These are phyloP conservation scores for Alternaria conjuncta DNA, from an alignment of 2,329 filamentous ascomycete genomes.

Conservation along the genomic window DNA sequence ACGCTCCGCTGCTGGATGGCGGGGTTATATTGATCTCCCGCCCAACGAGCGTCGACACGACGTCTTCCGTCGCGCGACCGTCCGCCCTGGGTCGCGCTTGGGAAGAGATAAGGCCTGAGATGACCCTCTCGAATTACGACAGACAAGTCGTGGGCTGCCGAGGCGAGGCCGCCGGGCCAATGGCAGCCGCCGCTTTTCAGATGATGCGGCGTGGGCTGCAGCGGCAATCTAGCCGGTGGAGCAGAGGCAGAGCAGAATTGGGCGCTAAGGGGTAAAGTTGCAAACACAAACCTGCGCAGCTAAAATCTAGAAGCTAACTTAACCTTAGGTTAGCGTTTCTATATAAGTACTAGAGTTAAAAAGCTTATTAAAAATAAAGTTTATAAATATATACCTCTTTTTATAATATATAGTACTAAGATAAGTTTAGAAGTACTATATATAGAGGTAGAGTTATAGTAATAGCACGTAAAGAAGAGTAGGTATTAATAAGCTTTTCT, in stretches of 20 bases:
- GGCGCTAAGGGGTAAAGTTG: no score
- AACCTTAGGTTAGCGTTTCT: no score
- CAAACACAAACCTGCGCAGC: no score
- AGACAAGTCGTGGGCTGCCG: slow-evolving; percentile 29
- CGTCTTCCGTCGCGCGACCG: slow-evolving; percentile 16
- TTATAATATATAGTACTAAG: no score
- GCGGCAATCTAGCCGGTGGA: slow-evolving; percentile 42
- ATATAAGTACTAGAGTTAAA: no score
- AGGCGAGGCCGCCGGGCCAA: slow-evolving; percentile 35
- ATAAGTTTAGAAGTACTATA: no score
- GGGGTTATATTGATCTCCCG: slow-evolving; percentile 33
- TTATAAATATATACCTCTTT: no score
- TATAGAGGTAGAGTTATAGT: no score
- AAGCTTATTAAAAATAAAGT: no score
- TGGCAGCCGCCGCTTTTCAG: slow-evolving; percentile 27
- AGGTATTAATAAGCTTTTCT: no score
- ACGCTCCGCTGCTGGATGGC: slow-evolving; percentile 32
- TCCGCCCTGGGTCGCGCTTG: slow-evolving; percentile 28
- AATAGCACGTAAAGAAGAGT: no score
- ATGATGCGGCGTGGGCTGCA: slow-evolving; percentile 37
- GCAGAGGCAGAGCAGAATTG: slow-evolving; percentile 18
- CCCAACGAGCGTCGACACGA: slow-evolving; percentile 28
- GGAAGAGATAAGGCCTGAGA: slow-evolving; percentile 40
- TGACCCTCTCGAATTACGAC: slow-evolving; percentile 47
- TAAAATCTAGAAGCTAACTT: no score